Evolutionary conservation across 2,329 filamentous ascomycete species (phyloP).

Genomic region (Calycina herbarum): DNA sequence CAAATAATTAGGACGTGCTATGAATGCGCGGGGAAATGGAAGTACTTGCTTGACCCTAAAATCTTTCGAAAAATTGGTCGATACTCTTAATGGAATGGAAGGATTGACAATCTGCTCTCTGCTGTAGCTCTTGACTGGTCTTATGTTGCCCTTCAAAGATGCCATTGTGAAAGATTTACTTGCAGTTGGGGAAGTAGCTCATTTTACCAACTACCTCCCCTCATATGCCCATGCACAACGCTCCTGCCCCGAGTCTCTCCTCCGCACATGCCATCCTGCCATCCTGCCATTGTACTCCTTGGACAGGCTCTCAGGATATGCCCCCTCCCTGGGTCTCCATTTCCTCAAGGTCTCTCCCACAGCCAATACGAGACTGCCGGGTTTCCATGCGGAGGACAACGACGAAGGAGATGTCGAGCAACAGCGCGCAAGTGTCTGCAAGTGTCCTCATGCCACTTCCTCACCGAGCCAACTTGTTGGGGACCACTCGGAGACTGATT

Average conservation of each 20-base stretch:
- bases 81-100: neutral
- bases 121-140: neutral
- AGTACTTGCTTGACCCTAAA: neutral
- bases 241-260: neutral
- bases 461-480: neutral
- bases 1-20: neutral
- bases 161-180: neutral
- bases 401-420: neutral
- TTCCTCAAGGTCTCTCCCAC: neutral
- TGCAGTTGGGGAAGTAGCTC: neutral
- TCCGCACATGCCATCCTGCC: neutral
- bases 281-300: neutral
- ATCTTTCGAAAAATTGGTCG: neutral
- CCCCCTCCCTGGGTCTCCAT: neutral
- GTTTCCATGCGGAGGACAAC: neutral
- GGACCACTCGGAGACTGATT: neutral
- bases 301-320: neutral
- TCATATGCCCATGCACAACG: slow-evolving; percentile 1
- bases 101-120: neutral
- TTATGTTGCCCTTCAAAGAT: neutral
- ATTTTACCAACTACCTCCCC: neutral
- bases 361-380: neutral
- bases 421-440: neutral
- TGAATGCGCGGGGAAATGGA: neutral
- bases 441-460: neutral